phyloP scores from a whole-genome alignment of 345 rosid species.

The Citropsis articulata region DNA sequence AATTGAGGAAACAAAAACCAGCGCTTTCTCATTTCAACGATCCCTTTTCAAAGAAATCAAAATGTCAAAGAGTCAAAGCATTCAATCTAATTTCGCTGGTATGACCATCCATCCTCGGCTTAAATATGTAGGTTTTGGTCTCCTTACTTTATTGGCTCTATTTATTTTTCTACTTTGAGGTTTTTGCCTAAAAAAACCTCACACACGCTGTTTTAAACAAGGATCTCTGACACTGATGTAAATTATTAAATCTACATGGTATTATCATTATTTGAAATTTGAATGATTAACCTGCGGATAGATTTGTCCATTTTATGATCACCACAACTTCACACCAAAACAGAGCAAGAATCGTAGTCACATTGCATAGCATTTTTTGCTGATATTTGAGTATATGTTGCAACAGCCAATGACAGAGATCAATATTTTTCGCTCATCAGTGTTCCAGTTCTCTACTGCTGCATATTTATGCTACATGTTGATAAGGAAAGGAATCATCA shows the following conservation, averaged over 20 bases:
- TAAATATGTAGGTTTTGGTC: background rate
- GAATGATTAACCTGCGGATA: background rate
- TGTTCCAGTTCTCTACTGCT: no score
- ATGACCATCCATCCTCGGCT: slow-evolving; percentile 2
- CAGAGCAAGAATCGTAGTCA: background rate
- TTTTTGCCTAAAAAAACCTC: slow-evolving; percentile 10
- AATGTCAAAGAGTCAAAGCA: background rate
- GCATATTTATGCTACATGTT: no score
- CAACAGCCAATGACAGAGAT: no score
- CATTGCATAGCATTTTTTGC: no score
- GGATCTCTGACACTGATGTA: slow-evolving; percentile 14
- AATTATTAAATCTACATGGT: background rate
- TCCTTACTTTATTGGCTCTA: slow-evolving; percentile 25
- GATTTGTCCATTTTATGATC: no score
- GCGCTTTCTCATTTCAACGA: background rate
- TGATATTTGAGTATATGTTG: no score
- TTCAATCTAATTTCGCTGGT: background rate
- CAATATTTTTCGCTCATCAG: no score
- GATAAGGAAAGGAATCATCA: no score
- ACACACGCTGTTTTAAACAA: background rate
- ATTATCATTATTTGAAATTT: background rate
- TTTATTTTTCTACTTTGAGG: slow-evolving; percentile 16
- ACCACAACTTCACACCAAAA: background rate
- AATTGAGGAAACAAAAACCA: slow-evolving; percentile 7
- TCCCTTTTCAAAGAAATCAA: background rate